Conservation (phyloP, 2,329 filamentous ascomycete genomes). For the Cytospora piceae region DNA sequence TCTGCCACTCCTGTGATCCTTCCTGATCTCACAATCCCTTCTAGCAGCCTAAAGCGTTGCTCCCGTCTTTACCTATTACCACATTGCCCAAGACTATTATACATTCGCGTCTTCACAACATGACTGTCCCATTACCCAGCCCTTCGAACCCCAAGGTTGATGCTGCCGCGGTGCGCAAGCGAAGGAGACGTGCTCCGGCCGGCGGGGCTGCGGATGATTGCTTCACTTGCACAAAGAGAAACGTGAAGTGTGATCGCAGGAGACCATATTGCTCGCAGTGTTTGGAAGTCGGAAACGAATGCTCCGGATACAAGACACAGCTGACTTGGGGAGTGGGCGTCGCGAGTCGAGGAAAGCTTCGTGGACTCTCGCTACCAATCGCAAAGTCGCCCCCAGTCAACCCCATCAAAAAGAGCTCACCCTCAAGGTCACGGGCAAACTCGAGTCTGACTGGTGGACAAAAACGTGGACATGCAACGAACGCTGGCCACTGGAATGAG, state of each 20-base stretch:
- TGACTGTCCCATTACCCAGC: slow-evolving; percentile 55
- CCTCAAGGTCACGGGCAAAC: slow-evolving; percentile 49
- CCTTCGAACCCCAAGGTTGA: slow-evolving; percentile 39
- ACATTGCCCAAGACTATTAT: slow-evolving; percentile 3
- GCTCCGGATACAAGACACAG: slow-evolving; percentile 94
- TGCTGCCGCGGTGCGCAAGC: slow-evolving; percentile 61
- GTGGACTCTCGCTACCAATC: slow-evolving; percentile 78
- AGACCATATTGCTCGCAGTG: slow-evolving; percentile 95
- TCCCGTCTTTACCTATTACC: slow-evolving; percentile 17
- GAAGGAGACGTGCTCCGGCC: slow-evolving; percentile 84
- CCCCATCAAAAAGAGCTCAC: slow-evolving; percentile 53
- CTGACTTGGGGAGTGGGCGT: slow-evolving; percentile 97
- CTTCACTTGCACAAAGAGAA: slow-evolving; percentile 87
- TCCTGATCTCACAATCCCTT: slow-evolving; percentile 28
- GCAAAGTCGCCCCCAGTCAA: slow-evolving; percentile 62
- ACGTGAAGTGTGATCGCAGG: slow-evolving; percentile 84
- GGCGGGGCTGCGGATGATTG: slow-evolving; percentile 93
- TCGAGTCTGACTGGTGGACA: slow-evolving; percentile 38
- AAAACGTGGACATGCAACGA: slow-evolving; percentile 35
- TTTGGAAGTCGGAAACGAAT: slow-evolving; percentile 87
- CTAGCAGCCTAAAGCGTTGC: slow-evolving; percentile 7
- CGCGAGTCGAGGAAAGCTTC: slow-evolving; percentile 90
- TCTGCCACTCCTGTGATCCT: slow-evolving; percentile 38
- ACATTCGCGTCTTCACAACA: slow-evolving; percentile 36
- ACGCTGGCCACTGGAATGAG: slow-evolving; percentile 45